Base-by-base conservation (phyloP, 176 grass and related monocot species). In the Aegilops bicornis region DNA sequence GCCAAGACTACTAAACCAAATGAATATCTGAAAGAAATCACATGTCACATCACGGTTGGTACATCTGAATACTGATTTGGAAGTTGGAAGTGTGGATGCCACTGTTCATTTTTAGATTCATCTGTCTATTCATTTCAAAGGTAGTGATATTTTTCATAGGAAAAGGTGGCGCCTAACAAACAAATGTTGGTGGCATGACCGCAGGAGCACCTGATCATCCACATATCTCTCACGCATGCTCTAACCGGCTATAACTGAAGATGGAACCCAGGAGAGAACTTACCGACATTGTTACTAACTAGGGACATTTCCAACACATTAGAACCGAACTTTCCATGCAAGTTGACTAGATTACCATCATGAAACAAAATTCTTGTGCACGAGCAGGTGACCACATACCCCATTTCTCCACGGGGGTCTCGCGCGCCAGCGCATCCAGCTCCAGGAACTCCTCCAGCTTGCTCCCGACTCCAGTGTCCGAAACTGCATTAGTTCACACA, bases 381-480 rank as follows among this genome's bases (percentile, higher is more conserved):
- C 19, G 29, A 83, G 47, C 22, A 74, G 25, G 31, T 52, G 33
- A 86, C 33, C 54, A 35, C 74, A 47, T 89, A 95, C 93, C 91
- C 89, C 93, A 95, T 87, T 83, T 91, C 50, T 86, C 81, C 3
- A 60, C 19, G 8, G 84, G 39, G 45, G 70, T 73, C 47, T 84
- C 67, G 24, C 43, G 73, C 22, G 82, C 69, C 36, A 81, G 25
- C 23, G 19, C 8, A 9, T 89, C 86, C 4, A 92, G 81, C 59
- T 83, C 89, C 73, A 89, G 80, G 71, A 95, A 95, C 81, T 95
- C 93, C 77, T 89, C 91, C 73, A 92, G 85, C 81, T 81, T 93
- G 84, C 93, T 89, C 73, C 89, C 82, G 20, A 93, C 78, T 27
- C 93, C 87, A 22, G 93, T 95, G 66, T 95, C 91, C 79, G 93